These are phyloP conservation scores for Garcia nutans DNA, from an alignment of 345 rosid genomes.

Conservation along the genomic window DNA sequence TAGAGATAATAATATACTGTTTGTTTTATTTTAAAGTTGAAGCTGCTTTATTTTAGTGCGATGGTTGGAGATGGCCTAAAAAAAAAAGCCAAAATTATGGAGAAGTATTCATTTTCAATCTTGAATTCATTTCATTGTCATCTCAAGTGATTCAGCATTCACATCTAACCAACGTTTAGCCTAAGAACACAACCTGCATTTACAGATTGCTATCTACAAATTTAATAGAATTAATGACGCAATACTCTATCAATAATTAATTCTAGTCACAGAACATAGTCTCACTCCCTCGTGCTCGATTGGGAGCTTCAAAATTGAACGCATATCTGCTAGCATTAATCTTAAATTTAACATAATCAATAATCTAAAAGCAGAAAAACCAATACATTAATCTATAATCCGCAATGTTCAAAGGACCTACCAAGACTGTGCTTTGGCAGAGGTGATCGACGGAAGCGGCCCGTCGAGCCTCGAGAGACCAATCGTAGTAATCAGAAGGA, in stretches of 20 bases:
- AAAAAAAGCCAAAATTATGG: no score
- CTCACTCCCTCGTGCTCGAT: background rate
- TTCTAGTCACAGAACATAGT: background rate
- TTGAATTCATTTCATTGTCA: background rate
- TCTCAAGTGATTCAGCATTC: background rate
- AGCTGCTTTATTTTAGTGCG: no score
- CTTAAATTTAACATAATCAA: no score
- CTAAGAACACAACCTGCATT: no score
- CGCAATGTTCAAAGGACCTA: constrained; percentile 19
- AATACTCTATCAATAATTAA: background rate
- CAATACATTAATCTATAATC: no score
- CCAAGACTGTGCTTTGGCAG: constrained; percentile 94
- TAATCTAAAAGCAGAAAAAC: background rate
- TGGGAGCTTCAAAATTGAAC: no score
- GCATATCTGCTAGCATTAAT: no score
- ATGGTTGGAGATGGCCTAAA: no score
- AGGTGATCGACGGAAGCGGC: constrained; percentile 82
- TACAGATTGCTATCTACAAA: background rate
- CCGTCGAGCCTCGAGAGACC: constrained; percentile 72
- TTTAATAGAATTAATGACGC: background rate
- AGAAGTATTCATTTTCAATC: no score
- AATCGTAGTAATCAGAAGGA: constrained; percentile 65
- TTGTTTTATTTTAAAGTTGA: no score
- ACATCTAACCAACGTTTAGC: no score
- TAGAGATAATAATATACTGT: no score